Evolutionary conservation across 306 rosid genomes (phyloP), one percentile per base, ranked within the genome.

Genomic region (Glycine latifolia): DNA sequence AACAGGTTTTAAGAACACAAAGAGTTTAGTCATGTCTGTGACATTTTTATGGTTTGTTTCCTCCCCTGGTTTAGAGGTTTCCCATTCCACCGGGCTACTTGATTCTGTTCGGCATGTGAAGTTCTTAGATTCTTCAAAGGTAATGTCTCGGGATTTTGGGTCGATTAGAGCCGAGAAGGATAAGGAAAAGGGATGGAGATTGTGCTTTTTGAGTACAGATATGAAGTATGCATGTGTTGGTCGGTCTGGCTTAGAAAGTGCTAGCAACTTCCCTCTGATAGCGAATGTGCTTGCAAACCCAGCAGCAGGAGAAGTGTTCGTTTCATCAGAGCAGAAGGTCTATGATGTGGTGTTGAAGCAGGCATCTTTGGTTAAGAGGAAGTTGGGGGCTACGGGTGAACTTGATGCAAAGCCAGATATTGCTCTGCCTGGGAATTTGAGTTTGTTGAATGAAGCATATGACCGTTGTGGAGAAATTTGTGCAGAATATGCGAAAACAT

Each of bases 331-430:
- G 82, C 88, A 89, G 90, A 91, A 81, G 86, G 95, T 91, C 49
- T 91, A 91, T 71, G 85, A 89, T 71, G 95, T 91, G 41, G 95
- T 91, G 85, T 67, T 89, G 71, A 91, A 89, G 85, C 95, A 91
- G 85, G 95, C 95, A 7, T 90, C 95, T 62, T 56, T 91, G 80
- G 91, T 91, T 75, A 86, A 89, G 87, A 88, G 84, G 82, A 89
- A 89, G 82, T 83, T 89, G 50, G 77, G 85, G 48, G 83, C 91
- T 66, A 62, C 70, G 8, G 89, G 71, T 77, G 90, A 91, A 59
- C 67, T 87, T 80, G 89, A 85, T 16, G 87, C 79, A 73, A 91
- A 88, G 49, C 93, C 91, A 0, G 92, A 87, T 87, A 83, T 88
- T 77, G 50, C 55, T 85, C 76, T 91, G 56, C 96, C 96, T 0